A percentile compares a stretch with the other conserved stretches of the same genome.
phyloP scores from a whole-genome alignment of 2,329 filamentous ascomycete genomes.

The Corniculantispora saksenae region DNA sequence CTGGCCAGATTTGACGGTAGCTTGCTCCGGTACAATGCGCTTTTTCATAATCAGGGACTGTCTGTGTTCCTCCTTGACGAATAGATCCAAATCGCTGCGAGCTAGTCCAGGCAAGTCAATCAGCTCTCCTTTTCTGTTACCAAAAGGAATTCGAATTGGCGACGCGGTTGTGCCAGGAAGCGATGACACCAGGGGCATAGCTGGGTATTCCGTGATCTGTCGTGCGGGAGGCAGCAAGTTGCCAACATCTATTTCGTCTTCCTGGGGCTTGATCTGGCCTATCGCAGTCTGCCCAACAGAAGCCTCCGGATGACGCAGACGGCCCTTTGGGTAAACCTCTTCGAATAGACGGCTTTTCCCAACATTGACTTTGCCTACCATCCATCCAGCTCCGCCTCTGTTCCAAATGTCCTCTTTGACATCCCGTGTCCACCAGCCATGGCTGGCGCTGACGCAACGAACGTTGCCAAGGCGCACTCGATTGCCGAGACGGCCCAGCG shows the following conservation, averaged over 20 bases:
- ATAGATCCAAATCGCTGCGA: conserved; percentile 69
- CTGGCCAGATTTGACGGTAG: conserved; percentile 71
- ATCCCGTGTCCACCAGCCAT: conserved; percentile 86
- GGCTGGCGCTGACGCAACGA: conserved; percentile 79
- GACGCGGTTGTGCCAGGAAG: conserved; percentile 93
- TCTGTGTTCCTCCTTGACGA: conserved; percentile 67
- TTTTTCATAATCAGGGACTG: conserved; percentile 75
- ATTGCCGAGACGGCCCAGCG: conserved; percentile 66
- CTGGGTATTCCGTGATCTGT: conserved; percentile 71
- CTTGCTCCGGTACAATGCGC: conserved; percentile 72
- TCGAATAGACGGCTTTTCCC: conserved; percentile 94
- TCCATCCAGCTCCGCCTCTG: conserved; percentile 85
- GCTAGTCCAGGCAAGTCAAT: conserved; percentile 88
- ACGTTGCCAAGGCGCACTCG: conserved; percentile 86
- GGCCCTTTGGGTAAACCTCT: conserved; percentile 78
- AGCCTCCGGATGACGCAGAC: conserved; percentile 4
- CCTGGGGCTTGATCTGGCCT: conserved; percentile 2
- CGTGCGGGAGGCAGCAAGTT: conserved; percentile 76
- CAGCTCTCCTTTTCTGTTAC: conserved; percentile 81
- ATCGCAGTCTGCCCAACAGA: background rate
- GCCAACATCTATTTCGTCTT: conserved; percentile 39
- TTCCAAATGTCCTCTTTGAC: conserved; percentile 85
- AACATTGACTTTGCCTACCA: conserved; percentile 98
- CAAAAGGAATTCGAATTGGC: conserved; percentile 90
- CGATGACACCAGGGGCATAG: conserved; percentile 83